Conservation (phyloP, 2,329 filamentous ascomycete genomes). For the Ophiognomonia clavigignenti-juglandacearum region DNA sequence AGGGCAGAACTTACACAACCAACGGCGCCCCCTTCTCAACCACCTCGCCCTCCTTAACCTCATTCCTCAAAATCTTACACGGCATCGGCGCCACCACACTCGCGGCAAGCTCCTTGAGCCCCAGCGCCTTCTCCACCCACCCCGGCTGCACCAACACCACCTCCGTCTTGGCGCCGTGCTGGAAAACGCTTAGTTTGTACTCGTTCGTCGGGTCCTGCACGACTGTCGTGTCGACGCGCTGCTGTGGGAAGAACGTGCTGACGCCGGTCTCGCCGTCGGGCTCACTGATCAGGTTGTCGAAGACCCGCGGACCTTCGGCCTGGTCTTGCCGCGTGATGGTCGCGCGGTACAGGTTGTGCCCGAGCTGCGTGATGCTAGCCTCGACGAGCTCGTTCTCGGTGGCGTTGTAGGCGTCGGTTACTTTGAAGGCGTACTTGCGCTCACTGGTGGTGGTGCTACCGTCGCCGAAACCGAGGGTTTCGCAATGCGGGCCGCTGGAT, state of each 20-base stretch:
- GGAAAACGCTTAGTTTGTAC: conserved; percentile 73
- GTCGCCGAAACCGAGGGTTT: conserved; percentile 51
- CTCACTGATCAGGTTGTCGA: conserved; percentile 41
- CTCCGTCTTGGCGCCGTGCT: conserved; percentile 56
- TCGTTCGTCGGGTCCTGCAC: conserved; percentile 49
- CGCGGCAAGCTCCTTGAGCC: conserved; percentile 72
- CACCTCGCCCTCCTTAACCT: conserved; percentile 73
- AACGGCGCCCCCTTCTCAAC: conserved; percentile 84
- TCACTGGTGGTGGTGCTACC: conserved; percentile 32
- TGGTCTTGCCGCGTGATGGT: conserved; percentile 37
- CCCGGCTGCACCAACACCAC: conserved; percentile 55
- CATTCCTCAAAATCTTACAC: conserved; percentile 89
- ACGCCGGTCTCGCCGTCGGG: conserved; percentile 37
- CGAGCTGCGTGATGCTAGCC: conserved; percentile 44
- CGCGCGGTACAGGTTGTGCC: conserved; percentile 41
- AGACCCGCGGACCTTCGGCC: conserved; percentile 30
- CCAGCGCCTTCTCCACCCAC: conserved; percentile 86
- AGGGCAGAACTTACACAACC: conserved; percentile 60
- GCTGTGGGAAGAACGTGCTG: conserved; percentile 75
- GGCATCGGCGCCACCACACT: conserved; percentile 94
- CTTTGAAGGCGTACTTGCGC: conserved; percentile 47
- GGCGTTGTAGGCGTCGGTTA: conserved; percentile 57
- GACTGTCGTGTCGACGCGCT: conserved; percentile 74
- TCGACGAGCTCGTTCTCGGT: conserved; percentile 59
- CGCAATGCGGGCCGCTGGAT: conserved; percentile 38